phyloP scores from a whole-genome alignment of 2,329 filamentous ascomycete species.

The Colletotrichum shisoi region DNA sequence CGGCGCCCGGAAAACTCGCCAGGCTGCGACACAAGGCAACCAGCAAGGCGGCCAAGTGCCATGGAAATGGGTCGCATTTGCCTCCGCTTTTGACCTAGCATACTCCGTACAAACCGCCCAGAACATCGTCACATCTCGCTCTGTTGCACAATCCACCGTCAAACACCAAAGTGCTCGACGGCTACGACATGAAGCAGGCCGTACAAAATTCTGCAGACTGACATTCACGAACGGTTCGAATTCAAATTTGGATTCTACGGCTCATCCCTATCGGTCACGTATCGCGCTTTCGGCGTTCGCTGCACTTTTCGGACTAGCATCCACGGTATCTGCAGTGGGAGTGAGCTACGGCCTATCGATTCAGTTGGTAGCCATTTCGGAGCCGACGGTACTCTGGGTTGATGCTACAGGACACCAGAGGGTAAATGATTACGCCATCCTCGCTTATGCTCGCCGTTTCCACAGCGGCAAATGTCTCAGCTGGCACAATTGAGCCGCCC shows the following conservation, averaged over 20 bases:
- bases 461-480: background rate
- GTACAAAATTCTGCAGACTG: background rate
- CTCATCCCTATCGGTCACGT: background rate
- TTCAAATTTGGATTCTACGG: no score
- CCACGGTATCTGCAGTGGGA: background rate
- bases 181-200: no score
- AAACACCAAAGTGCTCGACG: background rate
- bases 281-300: background rate
- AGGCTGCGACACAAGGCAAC: conserved; percentile 21
- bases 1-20: background rate
- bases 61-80: conserved; percentile 11
- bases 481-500: background rate
- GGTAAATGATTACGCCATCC: background rate
- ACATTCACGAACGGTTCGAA: background rate
- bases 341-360: background rate
- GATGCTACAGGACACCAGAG: background rate
- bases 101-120: background rate
- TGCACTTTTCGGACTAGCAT: background rate
- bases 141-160: background rate
- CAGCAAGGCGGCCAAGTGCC: conserved; percentile 8
- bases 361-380: background rate
- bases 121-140: background rate
- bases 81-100: background rate
- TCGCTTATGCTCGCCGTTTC: background rate
- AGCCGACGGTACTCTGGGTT: background rate